Evolutionary conservation across 768 basidiomycete species (phyloP), one percentile per base, ranked within the genome.

Genomic region (Heimioporus sp.): DNA sequence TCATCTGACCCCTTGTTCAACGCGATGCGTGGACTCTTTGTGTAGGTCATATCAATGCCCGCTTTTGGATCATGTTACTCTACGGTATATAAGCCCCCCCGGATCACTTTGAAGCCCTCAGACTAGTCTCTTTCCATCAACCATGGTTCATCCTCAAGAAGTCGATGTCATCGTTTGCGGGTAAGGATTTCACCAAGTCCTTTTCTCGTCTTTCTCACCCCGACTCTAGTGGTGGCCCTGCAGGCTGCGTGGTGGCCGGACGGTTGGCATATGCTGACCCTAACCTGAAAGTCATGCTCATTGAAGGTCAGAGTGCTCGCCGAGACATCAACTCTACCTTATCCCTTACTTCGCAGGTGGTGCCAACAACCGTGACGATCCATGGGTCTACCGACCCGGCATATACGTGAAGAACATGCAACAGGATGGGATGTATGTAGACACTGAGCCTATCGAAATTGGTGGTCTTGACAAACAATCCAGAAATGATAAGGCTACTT

Each of bases 391-490:
- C 65, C 72, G 82, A 37, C 83, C 83, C 42, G 85, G 85, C 59
- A 85, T 86, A 60, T 85, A 76, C 53, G 82, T 83, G 48, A 79
- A 71, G 66, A 87, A 87, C 66, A 87, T 87, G 86, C 83, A 86
- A 65, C 72, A 72, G 5, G 78, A 86, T 59, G 84, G 83, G 62
- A 70, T 85, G 84, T 85, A 67, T 56, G 82, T 63, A n/a, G 24
- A n/a, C 40, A 35, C 24, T 13, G 13, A 11, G n/a, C 10, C 2
- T 31, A 17, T 37, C 36, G 16, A 37, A 55, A 16, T 37, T 9
- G 24, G 21, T 46, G 5, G n/a, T n/a, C 34, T 44, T 10, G 40
- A 38, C 17, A 38, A 28, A 21, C 17, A 2, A 17, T n/a, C n/a
- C 30, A 86, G 84, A 59, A 87, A 86, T 65, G 83, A 86, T 64